phyloP scores from a whole-genome alignment of 345 rosid genomes.

The Acer yangbiense region DNA sequence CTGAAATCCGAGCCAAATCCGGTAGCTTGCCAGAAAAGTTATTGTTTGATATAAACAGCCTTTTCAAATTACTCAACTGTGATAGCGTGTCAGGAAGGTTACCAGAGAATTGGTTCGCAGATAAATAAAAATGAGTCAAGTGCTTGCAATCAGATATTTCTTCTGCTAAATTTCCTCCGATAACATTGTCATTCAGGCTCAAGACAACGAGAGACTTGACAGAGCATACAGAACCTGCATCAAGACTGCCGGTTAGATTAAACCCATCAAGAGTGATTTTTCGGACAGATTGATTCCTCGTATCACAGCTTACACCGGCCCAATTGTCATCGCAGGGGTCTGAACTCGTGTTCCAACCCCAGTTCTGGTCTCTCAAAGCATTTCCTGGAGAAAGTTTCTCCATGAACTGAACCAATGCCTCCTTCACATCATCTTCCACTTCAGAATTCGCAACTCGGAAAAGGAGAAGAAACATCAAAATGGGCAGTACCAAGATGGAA shows the following conservation, averaged over 20 bases:
- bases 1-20: conserved; percentile 37
- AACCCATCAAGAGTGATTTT: conserved; percentile 49
- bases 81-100: conserved; percentile 45
- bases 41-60: conserved; percentile 47
- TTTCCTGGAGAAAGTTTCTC: conserved; percentile 42
- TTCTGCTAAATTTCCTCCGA: conserved; percentile 37
- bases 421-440: conserved; percentile 35
- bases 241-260: conserved; percentile 46
- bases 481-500: conserved; percentile 25
- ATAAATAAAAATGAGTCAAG: conserved; percentile 48
- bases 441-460: conserved; percentile 31
- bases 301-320: conserved; percentile 47
- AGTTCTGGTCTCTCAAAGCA: conserved; percentile 15
- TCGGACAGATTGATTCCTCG: conserved; percentile 25
- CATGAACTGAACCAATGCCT: conserved; percentile 48
- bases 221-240: conserved; percentile 40
- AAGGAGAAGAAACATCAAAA: conserved; percentile 38
- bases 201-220: conserved; percentile 37
- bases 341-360: conserved; percentile 56
- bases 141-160: conserved; percentile 46
- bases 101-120: conserved; percentile 46
- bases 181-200: conserved; percentile 45
- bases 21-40: conserved; percentile 48
- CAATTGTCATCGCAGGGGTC: conserved; percentile 58
- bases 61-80: conserved; percentile 44